Base-by-base conservation (phyloP, 495 filamentous ascomycete genomes). In the Xylaria grammica region DNA sequence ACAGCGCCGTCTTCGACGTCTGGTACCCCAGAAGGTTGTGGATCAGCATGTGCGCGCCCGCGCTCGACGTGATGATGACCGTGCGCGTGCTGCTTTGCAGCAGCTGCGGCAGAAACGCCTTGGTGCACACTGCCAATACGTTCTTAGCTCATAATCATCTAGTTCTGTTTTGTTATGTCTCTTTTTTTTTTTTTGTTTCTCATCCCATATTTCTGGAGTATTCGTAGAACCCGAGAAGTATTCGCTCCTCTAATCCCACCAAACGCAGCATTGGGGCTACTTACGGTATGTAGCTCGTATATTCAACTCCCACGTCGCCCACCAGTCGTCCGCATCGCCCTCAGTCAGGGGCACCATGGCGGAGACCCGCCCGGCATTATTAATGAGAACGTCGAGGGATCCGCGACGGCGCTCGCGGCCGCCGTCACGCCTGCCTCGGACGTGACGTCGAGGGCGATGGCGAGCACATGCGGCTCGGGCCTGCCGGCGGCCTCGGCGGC, bases 391-490 rank as follows among this genome's bases (percentile, higher is more conserved):
- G 19, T 65, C 62, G 36, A 58, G 54, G 52, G 53, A 0, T 34
- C 44, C 11, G 55, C 29, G 4, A 60, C 17, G 3, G 26, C 27
- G 2, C 32, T 10, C 1, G 60, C 48, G 13, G 48, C 60, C 4
- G 60, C 46, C 0, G 36, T 54, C 6, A 65, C 62, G 20, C 36
- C 53, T 10, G 29, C 54, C 3, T 38, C 4, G 6, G 53, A 59
- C 2, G 53, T 40, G 19, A 60, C 54, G 22, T 65, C 62, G 62
- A 77, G 32, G 7, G 61, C 6, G 17, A 84, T 36, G 22, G 74
- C 67, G 0, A 77, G 64, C 8, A 86, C 73, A 6, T 62, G 49
- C 0, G 83, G 82, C 38, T 55, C 57, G 0, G 71, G 36, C 1
- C 70, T 69, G 22, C 74, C 71, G 4, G 74, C 74, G 19, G 42